Conservation (phyloP, 257 asterid species). For the Forsythia viridissima region DNA sequence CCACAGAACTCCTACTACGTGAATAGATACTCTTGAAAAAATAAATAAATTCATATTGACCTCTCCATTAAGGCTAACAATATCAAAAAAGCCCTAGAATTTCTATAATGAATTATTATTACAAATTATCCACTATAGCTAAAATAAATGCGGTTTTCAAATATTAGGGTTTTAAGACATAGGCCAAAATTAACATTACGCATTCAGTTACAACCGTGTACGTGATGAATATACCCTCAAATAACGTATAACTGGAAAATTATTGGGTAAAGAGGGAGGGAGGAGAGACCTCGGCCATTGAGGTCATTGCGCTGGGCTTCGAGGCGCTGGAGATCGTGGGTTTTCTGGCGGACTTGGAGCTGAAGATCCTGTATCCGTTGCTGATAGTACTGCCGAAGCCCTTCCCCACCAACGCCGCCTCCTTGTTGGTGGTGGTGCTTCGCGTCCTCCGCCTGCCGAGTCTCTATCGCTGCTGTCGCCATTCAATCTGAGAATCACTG, state of each 20-base stretch:
- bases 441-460: constrained; percentile 38
- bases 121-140: background rate
- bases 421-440: constrained; percentile 39
- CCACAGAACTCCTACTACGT: background rate
- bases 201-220: background rate
- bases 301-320: constrained; percentile 84
- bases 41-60: background rate
- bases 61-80: background rate
- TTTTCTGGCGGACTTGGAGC: constrained; percentile 65
- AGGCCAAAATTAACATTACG: background rate
- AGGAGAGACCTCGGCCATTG: constrained; percentile 54
- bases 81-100: background rate
- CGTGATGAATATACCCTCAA: background rate
- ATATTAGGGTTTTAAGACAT: background rate
- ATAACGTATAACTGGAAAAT: background rate
- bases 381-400: constrained; percentile 67
- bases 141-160: background rate
- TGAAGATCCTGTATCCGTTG: constrained; percentile 63
- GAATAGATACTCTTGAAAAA: background rate
- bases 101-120: background rate
- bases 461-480: constrained; percentile 60
- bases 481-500: constrained; percentile 19
- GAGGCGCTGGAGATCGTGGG: constrained; percentile 63
- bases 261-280: background rate
- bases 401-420: constrained; percentile 44